Evolutionary conservation across 805 yeast genomes (phyloP).

Genomic region (Groenewaldozyma salmanticensis): DNA sequence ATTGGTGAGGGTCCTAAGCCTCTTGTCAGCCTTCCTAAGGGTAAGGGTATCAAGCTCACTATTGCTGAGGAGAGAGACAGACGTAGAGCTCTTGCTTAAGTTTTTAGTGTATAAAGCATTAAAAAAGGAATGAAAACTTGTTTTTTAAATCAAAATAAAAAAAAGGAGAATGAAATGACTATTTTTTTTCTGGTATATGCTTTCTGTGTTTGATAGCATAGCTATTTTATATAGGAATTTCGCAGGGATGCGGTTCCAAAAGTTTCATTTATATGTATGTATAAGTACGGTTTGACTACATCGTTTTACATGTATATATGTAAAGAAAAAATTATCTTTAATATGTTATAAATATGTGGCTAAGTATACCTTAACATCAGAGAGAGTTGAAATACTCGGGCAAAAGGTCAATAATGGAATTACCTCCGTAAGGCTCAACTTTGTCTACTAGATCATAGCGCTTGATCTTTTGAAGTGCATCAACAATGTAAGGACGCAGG

Average conservation of each 20-base stretch:
- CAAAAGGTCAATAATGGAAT: conserved; percentile 21
- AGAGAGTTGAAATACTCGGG: conserved; percentile 18
- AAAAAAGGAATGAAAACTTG: background rate
- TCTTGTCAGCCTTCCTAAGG: conserved; percentile 92
- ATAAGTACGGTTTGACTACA: too few relatives aligned
- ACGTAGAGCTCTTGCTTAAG: conserved; percentile 71
- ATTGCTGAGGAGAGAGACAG: conserved; percentile 98
- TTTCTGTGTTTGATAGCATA: too few relatives aligned
- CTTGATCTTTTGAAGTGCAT: conserved; percentile 33
- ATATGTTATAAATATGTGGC: too few relatives aligned
- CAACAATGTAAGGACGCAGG: conserved; percentile 42
- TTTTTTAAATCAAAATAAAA: background rate
- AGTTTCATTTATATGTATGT: too few relatives aligned
- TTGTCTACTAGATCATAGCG: conserved; percentile 9
- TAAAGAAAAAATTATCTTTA: too few relatives aligned
- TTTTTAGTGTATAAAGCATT: background rate
- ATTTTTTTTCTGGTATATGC: too few relatives aligned
- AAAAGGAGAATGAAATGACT: too few relatives aligned
- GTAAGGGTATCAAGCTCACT: conserved; percentile 95
- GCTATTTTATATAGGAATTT: too few relatives aligned
- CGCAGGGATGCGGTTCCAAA: too few relatives aligned
- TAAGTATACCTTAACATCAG: background rate
- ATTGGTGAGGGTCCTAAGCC: conserved; percentile 96
- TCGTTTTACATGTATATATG: too few relatives aligned
- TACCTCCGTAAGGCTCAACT: conserved; percentile 19